These are phyloP conservation scores for Pythium phragmitis DNA, from an alignment of 352 stramenopile species.

Conservation along the genomic window DNA sequence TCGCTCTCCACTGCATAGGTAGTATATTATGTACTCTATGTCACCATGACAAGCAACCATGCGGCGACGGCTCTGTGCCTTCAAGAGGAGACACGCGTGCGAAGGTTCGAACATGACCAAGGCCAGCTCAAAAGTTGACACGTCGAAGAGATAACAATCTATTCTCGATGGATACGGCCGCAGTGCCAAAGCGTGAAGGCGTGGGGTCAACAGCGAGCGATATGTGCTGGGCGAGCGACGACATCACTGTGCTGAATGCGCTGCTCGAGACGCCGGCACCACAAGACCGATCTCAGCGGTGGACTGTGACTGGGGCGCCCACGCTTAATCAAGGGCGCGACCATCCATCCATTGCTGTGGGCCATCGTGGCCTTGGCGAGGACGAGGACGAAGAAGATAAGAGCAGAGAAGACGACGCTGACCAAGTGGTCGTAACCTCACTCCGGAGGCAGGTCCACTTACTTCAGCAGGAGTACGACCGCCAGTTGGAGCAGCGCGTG, in stretches of 20 bases:
- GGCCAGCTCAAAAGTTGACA: background rate
- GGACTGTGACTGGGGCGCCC: background rate
- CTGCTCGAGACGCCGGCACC: conserved; percentile 8
- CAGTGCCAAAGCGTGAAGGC: background rate
- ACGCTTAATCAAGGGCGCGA: background rate
- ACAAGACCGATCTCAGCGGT: background rate
- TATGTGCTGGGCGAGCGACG: conserved; percentile 8
- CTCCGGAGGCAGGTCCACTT: conserved; percentile 16
- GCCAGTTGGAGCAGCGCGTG: conserved; percentile 14
- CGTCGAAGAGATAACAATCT: background rate
- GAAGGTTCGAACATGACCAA: no score
- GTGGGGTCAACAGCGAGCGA: background rate
- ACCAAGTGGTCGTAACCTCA: background rate
- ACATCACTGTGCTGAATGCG: conserved; percentile 10
- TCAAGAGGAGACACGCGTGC: no score
- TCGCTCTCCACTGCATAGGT: no score
- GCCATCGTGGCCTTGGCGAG: background rate
- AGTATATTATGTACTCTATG: no score
- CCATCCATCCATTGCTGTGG: background rate
- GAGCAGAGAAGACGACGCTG: background rate
- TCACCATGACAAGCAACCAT: no score
- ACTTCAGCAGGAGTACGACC: conserved; percentile 18
- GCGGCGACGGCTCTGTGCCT: no score
- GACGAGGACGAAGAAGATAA: background rate
- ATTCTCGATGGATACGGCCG: background rate